Percentiles rank a stretch among this genome's conserved stretches.
These are phyloP conservation scores for Fusarium neocosmosporiellum DNA, from an alignment of 2,329 filamentous ascomycete species.

Conservation along the genomic window DNA sequence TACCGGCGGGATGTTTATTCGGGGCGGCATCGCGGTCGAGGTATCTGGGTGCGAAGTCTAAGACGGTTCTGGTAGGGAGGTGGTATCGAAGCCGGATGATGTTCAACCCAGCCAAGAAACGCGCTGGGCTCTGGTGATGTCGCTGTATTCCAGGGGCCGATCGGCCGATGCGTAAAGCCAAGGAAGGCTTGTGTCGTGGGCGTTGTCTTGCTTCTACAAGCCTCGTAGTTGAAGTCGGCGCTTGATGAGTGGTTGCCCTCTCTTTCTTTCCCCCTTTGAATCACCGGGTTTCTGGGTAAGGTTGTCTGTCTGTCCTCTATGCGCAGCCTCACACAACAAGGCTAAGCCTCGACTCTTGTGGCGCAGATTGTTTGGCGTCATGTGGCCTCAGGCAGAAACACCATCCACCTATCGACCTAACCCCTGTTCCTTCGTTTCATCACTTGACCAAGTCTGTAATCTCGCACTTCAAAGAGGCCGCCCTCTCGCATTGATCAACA, in stretches of 20 bases:
- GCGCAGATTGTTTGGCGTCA: constrained; percentile 14
- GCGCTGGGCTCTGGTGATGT: constrained; percentile 4
- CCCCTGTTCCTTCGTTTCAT: constrained; percentile 20
- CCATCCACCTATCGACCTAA: not conserved
- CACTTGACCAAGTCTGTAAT: not conserved
- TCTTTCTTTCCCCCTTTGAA: constrained; percentile 34
- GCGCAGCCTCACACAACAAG: constrained; percentile 32
- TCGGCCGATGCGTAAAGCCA: not conserved
- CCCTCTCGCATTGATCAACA: constrained; percentile 2
- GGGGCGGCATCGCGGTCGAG: constrained; percentile 73
- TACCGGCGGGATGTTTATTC: constrained; percentile 92
- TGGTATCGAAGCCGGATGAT: constrained; percentile 4
- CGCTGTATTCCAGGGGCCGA: not conserved
- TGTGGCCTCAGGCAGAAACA: constrained; percentile 36
- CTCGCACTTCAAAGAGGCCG: constrained; percentile 19
- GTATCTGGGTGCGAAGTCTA: constrained; percentile 11
- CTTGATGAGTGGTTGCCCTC: constrained; percentile 18
- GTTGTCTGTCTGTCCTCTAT: constrained; percentile 42
- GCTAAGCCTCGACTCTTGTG: constrained; percentile 27
- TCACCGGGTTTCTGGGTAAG: constrained; percentile 14
- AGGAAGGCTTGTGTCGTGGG: not conserved
- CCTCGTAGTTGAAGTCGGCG: constrained; percentile 16
- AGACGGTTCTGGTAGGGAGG: constrained; percentile 15
- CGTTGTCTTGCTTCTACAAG: constrained; percentile 6
- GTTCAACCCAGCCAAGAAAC: not conserved